phyloP scores from a whole-genome alignment of 2,329 filamentous ascomycete species.

The Diatrype stigma region DNA sequence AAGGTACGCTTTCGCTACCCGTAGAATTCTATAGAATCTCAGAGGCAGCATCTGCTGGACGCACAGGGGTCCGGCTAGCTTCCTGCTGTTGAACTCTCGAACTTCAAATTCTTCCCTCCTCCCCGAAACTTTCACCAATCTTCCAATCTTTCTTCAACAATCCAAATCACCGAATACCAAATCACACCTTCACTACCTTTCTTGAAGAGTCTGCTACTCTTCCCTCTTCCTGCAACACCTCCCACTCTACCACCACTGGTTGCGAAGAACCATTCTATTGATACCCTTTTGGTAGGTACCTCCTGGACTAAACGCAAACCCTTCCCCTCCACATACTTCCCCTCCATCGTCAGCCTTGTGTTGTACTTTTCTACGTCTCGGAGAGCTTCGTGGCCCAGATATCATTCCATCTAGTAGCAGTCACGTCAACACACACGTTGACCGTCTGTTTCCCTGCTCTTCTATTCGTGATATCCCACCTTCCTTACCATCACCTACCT shows the following conservation, averaged over 20 bases:
- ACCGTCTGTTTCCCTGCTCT: too few species aligned
- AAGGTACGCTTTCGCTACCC: background rate
- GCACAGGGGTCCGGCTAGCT: background rate
- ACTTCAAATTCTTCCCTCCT: constrained; percentile 1
- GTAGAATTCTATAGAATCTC: background rate
- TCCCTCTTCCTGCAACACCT: background rate
- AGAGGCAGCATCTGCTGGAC: background rate
- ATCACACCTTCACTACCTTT: background rate
- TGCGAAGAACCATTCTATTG: background rate
- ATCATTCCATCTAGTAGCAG: too few species aligned
- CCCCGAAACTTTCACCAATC: background rate
- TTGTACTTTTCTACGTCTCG: too few species aligned
- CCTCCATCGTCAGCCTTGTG: too few species aligned
- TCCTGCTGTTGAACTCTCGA: background rate
- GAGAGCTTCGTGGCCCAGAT: too few species aligned
- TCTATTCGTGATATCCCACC: too few species aligned
- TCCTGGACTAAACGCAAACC: background rate
- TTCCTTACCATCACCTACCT: too few species aligned
- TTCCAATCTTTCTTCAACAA: background rate
- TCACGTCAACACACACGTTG: too few species aligned
- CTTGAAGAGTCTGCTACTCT: background rate
- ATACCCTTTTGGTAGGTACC: background rate
- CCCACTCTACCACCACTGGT: background rate
- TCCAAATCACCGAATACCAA: background rate
- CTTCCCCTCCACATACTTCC: too few species aligned